phyloP scores from a whole-genome alignment of 208 protist species.

The Leishmania turanica region DNA sequence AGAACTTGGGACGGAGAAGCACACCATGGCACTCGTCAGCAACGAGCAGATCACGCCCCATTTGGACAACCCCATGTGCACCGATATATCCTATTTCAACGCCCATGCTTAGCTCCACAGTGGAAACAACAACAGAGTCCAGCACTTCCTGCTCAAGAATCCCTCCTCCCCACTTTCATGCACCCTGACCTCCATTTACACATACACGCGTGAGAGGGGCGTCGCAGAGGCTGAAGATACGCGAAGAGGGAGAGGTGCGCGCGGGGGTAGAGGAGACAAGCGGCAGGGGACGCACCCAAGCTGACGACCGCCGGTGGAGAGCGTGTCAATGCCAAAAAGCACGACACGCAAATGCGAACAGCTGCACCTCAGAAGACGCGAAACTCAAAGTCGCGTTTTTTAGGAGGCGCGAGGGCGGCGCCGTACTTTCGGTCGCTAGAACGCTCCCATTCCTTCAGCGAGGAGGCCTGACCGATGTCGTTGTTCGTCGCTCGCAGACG shows the following conservation, averaged over 20 bases:
- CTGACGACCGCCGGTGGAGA: neutral
- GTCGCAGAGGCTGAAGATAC: neutral
- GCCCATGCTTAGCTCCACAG: neutral
- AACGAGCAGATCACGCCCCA: neutral
- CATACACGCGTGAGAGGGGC: neutral
- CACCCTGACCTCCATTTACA: neutral
- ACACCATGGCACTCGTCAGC: neutral
- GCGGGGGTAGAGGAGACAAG: neutral
- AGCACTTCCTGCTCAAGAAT: neutral
- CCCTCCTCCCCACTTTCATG: neutral
- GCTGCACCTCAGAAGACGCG: slow-evolving; percentile 73
- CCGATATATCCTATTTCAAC: neutral
- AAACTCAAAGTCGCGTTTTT: slow-evolving; percentile 82
- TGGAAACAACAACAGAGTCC: neutral
- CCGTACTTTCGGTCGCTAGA: slow-evolving; percentile 83
- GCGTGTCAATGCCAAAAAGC: neutral
- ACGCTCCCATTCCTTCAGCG: slow-evolving; percentile 74
- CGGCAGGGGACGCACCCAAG: neutral
- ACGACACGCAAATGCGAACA: neutral
- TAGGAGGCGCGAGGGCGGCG: slow-evolving; percentile 66
- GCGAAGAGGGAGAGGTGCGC: neutral
- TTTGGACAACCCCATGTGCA: neutral
- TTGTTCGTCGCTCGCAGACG: slow-evolving; percentile 72
- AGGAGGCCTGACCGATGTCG: slow-evolving; percentile 65
- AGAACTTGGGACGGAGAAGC: neutral